Conservation (phyloP, 805 yeast genomes). For the Pichia manshurica region DNA sequence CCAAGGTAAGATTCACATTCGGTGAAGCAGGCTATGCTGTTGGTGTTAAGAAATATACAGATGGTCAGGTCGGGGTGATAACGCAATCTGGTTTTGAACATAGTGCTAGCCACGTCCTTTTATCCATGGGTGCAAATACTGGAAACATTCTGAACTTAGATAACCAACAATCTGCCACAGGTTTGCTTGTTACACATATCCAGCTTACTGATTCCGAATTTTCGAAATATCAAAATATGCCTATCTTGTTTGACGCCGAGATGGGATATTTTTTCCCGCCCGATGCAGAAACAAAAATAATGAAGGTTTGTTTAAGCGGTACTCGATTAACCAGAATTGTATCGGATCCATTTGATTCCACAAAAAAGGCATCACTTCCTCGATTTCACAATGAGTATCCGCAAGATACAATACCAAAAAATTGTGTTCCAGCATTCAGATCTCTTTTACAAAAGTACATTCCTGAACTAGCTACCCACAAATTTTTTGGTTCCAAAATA, state of each 20-base stretch:
- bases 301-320: constrained; percentile 36
- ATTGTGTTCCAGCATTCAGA: constrained; percentile 24
- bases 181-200: constrained; percentile 35
- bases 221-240: constrained; percentile 32
- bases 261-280: constrained; percentile 46
- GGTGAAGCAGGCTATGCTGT: constrained; percentile 26
- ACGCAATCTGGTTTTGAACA: constrained; percentile 26
- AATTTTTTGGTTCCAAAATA: constrained; percentile 28
- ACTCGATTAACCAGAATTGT: constrained; percentile 26
- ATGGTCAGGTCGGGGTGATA: constrained; percentile 18
- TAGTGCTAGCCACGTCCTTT: constrained; percentile 30
- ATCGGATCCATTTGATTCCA: constrained; percentile 11
- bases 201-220: constrained; percentile 33
- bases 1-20: constrained; percentile 32
- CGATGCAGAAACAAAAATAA: constrained; percentile 30
- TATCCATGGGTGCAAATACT: constrained; percentile 37
- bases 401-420: constrained; percentile 33
- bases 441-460: constrained; percentile 27
- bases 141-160: constrained; percentile 30
- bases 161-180: constrained; percentile 32
- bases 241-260: constrained; percentile 39
- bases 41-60: constrained; percentile 8
- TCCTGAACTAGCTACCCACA: constrained; percentile 34
- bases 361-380: constrained; percentile 30
- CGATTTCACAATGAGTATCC: constrained; percentile 30